Base-by-base conservation (phyloP, 441 rosid genomes). In the Pelargonium myrrhifolium region DNA sequence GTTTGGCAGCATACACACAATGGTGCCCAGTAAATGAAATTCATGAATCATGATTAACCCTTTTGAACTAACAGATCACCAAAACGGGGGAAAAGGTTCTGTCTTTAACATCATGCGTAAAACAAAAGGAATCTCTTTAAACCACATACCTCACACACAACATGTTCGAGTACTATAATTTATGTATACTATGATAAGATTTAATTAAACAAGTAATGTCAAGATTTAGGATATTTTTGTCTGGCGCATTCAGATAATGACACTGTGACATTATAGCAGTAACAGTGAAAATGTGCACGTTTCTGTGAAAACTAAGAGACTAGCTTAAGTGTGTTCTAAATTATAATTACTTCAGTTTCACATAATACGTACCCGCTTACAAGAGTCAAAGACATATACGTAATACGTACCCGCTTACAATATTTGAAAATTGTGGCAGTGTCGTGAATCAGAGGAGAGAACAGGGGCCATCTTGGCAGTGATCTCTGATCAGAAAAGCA, bases 1-100 rank as follows among this genome's bases (percentile, higher is more conserved):
- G 58, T 51, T 51, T 51, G 58, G 58, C 58, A n/a, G 40, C 40
- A 37, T 37, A 37, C 40, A 37, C 40, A 47, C 55, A 47, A 47
- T 47, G 55, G 55, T 47, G n/a, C 6, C 55, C 17, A 11, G 17
- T 47, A 12, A 15, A 47, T 47, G 55, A 47, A 47, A 15, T 15
- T n/a, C 18, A 51, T 18, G 18, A 51, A 51, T 6, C 22, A 51
- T 51, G 58, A 51, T 51, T 51, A 51, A 15, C 58, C 22, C 58
- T 15, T 51, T 15, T 51, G 21, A 51, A 51, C 58, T 51, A 51
- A 51, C 18, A 51, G 9, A 51, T 51, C 58, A 7, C 21, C 21
- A 51, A n/a, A 51, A 51, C 58, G 17, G 21, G 20, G 10, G 58
- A 51, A 51, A 51, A 51, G 58, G 58, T 15, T 15, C 58, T 4